Base-by-base conservation (phyloP, 2,329 filamentous ascomycete species). In the Sclerotinia sclerotiorum region DNA sequence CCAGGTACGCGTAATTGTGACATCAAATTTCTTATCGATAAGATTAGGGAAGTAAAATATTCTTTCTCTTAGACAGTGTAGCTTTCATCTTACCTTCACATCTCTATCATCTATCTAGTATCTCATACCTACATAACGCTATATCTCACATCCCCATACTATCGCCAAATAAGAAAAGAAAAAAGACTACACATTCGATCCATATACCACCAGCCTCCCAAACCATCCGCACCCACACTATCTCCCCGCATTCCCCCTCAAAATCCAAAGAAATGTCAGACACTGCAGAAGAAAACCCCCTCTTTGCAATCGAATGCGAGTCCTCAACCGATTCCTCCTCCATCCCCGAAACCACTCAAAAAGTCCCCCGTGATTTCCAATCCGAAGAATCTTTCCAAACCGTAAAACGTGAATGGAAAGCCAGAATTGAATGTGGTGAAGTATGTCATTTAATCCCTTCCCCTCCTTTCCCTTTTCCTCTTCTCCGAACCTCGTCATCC, bases 261-360 rank as follows among this genome's bases (percentile, higher is more conserved):
- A 35, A 17, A 27, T 19, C 24, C 39, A 15, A 42, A 42, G 13
- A 56, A 42, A 65, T 56, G 67, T 76, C 79, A 63, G 76, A 78
- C 49, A 35, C 54, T 3, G 6, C 54, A 4, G 54, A 56, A 35
- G 73, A 77, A 49, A 73, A 79, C 17, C 79, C 79, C 39, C 79
- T 83, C 65, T 77, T 83, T 67, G 75, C 75, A 72, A 83, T 84
- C 69, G 77, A 79, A 32, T 75, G 83, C 67, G 79, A 79, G 49
- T 80, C 81, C 61, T 79, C 77, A 13, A 78, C 80, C 6, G 74
- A 76, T 65, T 68, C 71, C 6, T 42, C 21, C 15, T 68, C 71
- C 7, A 48, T 24, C 6, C 29, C 29, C 5, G 39, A 69, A 8
- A 29, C 68, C 11, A 52, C 44, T 0, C 32, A 46, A 49, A 69